Evolutionary conservation across 768 basidiomycete genomes (phyloP).

Genomic region (Wakefieldia striispora): DNA sequence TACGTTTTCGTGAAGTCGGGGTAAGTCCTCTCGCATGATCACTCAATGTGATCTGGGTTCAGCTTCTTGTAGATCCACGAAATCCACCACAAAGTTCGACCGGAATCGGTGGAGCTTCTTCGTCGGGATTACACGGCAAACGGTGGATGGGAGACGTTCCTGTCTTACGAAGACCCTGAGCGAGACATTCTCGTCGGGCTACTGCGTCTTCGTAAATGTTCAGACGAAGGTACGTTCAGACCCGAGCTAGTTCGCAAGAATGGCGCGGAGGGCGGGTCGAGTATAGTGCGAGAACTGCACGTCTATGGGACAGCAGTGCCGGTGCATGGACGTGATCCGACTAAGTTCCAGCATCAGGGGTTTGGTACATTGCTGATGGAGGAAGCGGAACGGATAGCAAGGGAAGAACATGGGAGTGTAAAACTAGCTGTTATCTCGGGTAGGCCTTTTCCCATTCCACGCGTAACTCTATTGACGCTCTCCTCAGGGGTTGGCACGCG

Average conservation of each 20-base stretch:
- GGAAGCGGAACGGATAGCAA: conserved; percentile 96
- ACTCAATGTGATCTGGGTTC: not conserved
- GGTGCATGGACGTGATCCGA: conserved; percentile 95
- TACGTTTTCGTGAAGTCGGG: conserved; percentile 96
- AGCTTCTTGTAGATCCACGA: conserved; percentile 76
- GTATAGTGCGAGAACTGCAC: conserved; percentile 93
- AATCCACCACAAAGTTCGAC: conserved; percentile 96
- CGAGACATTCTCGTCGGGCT: conserved; percentile 94
- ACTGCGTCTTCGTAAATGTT: conserved; percentile 89
- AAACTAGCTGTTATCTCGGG: conserved; percentile 98
- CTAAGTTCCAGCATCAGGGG: conserved; percentile 96
- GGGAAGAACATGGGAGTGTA: conserved; percentile 93
- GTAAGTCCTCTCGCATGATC: conserved; percentile 45
- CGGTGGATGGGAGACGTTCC: conserved; percentile 99
- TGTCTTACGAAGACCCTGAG: conserved; percentile 98
- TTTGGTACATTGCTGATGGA: conserved; percentile 99
- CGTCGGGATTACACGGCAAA: conserved; percentile 96
- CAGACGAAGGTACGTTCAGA: conserved; percentile 94
- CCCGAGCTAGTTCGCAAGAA: conserved; percentile 79
- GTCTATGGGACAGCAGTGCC: conserved; percentile 98
- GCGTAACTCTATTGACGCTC: not conserved
- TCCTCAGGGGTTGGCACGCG: conserved; percentile 85
- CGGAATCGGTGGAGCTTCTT: conserved; percentile 92
- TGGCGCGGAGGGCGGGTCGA: conserved; percentile 74
- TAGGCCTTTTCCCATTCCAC: conserved; percentile 31